Evolutionary conservation across 164 flowering plant species (phyloP).

Genomic region (Dillenia turbinata): DNA sequence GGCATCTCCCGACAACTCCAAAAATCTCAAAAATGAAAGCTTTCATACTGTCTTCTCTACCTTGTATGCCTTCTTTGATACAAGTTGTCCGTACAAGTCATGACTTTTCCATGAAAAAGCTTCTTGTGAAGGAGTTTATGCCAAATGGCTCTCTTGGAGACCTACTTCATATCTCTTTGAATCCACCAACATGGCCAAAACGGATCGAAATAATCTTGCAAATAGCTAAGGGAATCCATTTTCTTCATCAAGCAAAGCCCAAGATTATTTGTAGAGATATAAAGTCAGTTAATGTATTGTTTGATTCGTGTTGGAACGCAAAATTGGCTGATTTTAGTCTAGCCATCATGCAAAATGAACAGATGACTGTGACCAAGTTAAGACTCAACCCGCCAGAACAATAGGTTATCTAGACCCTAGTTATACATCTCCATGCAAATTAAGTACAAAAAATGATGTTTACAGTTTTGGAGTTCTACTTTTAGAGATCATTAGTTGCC

Average conservation of each 20-base stretch:
- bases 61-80: slow-evolving; percentile 20
- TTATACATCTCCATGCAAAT: slow-evolving; percentile 44
- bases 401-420: slow-evolving; percentile 73
- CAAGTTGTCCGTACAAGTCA: slow-evolving; percentile 40
- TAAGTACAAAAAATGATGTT: slow-evolving; percentile 61
- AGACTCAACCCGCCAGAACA: slow-evolving; percentile 59
- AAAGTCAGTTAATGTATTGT: slow-evolving; percentile 56
- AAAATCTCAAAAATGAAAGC: slow-evolving; percentile 55
- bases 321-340: slow-evolving; percentile 70
- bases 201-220: slow-evolving; percentile 44
- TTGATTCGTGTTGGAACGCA: slow-evolving; percentile 47
- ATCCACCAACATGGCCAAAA: slow-evolving; percentile 40
- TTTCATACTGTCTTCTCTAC: slow-evolving; percentile 38
- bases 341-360: slow-evolving; percentile 19
- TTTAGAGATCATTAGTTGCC: slow-evolving; percentile 38
- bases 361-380: slow-evolving; percentile 1
- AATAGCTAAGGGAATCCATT: slow-evolving; percentile 41
- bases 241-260: slow-evolving; percentile 42
- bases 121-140: slow-evolving; percentile 65
- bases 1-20: slow-evolving; percentile 30
- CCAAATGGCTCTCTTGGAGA: slow-evolving; percentile 62
- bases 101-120: slow-evolving; percentile 15
- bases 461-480: slow-evolving; percentile 77
- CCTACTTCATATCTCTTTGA: slow-evolving; percentile 26
- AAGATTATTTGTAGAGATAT: slow-evolving; percentile 57